Conservation (phyloP, 805 yeast species). For the Sporopachydermia lactativora region DNA sequence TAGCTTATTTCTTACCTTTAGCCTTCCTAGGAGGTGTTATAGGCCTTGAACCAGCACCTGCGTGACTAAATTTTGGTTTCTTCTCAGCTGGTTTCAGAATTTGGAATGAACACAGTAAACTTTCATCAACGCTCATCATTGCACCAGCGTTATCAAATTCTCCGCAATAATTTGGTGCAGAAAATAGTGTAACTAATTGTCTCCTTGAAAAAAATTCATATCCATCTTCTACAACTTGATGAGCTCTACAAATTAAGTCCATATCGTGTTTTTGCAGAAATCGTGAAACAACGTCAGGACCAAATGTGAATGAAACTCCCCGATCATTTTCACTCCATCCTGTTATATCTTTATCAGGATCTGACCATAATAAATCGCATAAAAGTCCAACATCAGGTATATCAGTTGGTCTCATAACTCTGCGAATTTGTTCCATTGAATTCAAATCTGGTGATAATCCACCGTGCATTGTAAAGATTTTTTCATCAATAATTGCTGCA, state of each 20-base stretch:
- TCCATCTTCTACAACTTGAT: constrained; percentile 98
- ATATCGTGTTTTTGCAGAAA: constrained; percentile 94
- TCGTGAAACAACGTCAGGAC: constrained; percentile 97
- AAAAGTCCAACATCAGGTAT: constrained; percentile 95
- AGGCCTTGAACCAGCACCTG: constrained; percentile 29
- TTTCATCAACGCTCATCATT: constrained; percentile 98
- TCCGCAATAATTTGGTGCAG: constrained; percentile 98
- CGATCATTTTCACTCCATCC: constrained; percentile 99
- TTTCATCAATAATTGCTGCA: constrained; percentile 96
- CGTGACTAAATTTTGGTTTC: constrained; percentile 53
- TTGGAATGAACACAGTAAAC: constrained; percentile 89
- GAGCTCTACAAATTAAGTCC: constrained; percentile 97
- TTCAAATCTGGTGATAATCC: constrained; percentile 95
- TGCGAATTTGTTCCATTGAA: constrained; percentile 96
- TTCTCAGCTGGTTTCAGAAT: constrained; percentile 97
- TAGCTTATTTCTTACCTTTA: constrained; percentile 8
- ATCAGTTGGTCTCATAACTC: constrained; percentile 99
- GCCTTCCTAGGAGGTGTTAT: constrained; percentile 44
- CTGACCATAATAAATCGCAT: constrained; percentile 96
- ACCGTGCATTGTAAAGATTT: constrained; percentile 98
- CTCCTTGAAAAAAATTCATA: constrained; percentile 94
- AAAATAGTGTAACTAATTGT: constrained; percentile 86
- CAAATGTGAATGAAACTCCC: constrained; percentile 98
- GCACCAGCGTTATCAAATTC: constrained; percentile 99
- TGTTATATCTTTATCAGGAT: constrained; percentile 94